Conservation (phyloP, 2,329 filamentous ascomycete species). For the Aspergillus sp. region DNA sequence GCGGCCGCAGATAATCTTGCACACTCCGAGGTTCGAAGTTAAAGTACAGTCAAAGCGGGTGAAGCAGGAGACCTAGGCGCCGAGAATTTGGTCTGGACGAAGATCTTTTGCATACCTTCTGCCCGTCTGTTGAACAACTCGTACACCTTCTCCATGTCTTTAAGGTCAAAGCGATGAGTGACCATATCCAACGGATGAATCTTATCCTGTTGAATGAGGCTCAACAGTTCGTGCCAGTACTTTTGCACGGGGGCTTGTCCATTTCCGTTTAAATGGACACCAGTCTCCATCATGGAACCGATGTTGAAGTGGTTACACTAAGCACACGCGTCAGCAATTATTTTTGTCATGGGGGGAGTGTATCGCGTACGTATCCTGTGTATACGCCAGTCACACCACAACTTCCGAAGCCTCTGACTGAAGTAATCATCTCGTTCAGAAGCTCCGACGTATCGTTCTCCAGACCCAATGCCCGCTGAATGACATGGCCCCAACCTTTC, state of each 20-base stretch:
- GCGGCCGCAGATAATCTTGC: too few relatives aligned
- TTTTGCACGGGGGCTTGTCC: slow-evolving; percentile 67
- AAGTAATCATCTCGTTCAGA: slow-evolving; percentile 48
- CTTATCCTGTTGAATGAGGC: slow-evolving; percentile 56
- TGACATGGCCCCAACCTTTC: slow-evolving; percentile 54
- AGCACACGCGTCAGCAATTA: too few relatives aligned
- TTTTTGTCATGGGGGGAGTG: too few relatives aligned
- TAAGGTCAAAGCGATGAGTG: slow-evolving; percentile 65
- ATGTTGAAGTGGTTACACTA: slow-evolving; percentile 66
- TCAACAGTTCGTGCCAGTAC: slow-evolving; percentile 73
- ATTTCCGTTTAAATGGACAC: slow-evolving; percentile 67
- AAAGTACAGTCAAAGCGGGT: slow-evolving; percentile 42
- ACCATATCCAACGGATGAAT: slow-evolving; percentile 74
- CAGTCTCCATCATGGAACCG: slow-evolving; percentile 75
- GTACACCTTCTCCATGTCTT: slow-evolving; percentile 63
- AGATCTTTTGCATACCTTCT: slow-evolving; percentile 73
- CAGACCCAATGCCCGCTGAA: slow-evolving; percentile 53
- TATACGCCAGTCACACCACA: slow-evolving; percentile 69
- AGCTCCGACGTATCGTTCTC: slow-evolving; percentile 73
- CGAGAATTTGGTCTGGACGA: slow-evolving; percentile 53
- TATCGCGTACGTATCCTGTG: slow-evolving; percentile 45
- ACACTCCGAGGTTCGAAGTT: not conserved
- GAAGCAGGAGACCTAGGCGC: slow-evolving; percentile 43
- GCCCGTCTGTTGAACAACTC: slow-evolving; percentile 49
- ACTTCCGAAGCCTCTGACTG: slow-evolving; percentile 51